A percentile compares a stretch with the other conserved stretches of the same genome.
These are phyloP conservation scores for Ephemerocybe angulata DNA, from an alignment of 768 basidiomycete species.

Conservation along the genomic window DNA sequence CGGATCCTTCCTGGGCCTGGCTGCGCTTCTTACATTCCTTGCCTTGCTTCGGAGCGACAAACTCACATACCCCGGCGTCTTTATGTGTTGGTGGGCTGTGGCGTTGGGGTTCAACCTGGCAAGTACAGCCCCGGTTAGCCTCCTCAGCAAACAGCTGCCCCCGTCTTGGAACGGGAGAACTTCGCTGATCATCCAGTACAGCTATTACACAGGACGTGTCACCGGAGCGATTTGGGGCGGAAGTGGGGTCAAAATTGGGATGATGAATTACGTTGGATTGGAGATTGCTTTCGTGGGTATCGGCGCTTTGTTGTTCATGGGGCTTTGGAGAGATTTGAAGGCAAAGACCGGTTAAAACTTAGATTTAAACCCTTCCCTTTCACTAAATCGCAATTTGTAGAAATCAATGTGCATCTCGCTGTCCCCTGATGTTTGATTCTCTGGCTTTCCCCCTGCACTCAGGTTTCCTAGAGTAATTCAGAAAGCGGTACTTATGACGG, in stretches of 20 bases:
- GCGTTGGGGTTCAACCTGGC: constrained; percentile 73
- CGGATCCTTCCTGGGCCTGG: constrained; percentile 48
- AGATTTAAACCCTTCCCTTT: not conserved
- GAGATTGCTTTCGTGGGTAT: constrained; percentile 60
- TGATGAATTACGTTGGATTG: constrained; percentile 55
- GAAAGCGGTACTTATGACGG: no score
- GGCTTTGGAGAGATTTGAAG: constrained; percentile 61
- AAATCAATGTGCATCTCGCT: no score
- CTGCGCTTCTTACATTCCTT: constrained; percentile 51
- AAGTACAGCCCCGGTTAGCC: constrained; percentile 63
- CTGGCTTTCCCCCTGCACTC: no score
- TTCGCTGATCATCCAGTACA: constrained; percentile 63
- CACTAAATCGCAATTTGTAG: no score
- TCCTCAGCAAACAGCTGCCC: constrained; percentile 68
- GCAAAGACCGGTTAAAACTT: constrained; percentile 46
- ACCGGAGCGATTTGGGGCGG: constrained; percentile 69
- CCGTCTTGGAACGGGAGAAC: constrained; percentile 54
- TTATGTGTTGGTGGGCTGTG: constrained; percentile 53
- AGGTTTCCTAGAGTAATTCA: no score
- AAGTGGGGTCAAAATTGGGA: constrained; percentile 54
- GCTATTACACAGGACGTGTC: constrained; percentile 63
- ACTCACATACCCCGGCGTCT: constrained; percentile 46
- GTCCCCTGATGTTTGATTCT: no score
- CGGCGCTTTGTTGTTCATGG: constrained; percentile 50
- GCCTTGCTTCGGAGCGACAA: constrained; percentile 37